Conservation (phyloP, 2,329 filamentous ascomycete species). For the Whalleya microplaca region DNA sequence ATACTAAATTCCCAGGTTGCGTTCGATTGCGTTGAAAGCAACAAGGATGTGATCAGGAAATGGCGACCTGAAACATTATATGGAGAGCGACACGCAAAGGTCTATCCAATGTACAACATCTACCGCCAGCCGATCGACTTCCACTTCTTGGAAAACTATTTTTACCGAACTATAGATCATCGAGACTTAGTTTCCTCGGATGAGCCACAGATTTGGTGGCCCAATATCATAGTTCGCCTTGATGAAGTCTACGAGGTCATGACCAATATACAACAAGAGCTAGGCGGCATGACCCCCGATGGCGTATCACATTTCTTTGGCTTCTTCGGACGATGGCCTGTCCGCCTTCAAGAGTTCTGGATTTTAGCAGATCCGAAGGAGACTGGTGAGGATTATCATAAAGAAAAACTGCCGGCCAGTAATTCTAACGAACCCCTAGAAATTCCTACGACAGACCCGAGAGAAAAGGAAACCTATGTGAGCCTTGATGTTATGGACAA, state of each 20-base stretch:
- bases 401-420: neutral
- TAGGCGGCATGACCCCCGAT: too few relatives aligned
- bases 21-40: too few relatives aligned
- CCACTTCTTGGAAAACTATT: slow-evolving; percentile 13
- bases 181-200: neutral
- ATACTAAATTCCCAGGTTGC: too few relatives aligned
- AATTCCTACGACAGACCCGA: neutral
- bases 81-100: too few relatives aligned
- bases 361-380: slow-evolving; percentile 3
- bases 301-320: slow-evolving; percentile 4
- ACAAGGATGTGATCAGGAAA: too few relatives aligned
- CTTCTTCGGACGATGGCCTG: neutral
- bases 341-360: slow-evolving; percentile 8
- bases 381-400: neutral
- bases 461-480: neutral
- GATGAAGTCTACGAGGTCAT: slow-evolving; percentile 3
- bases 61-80: too few relatives aligned
- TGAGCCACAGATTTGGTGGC: neutral
- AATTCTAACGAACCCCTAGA: neutral
- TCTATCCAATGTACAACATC: too few relatives aligned
- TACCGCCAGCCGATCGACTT: slow-evolving; percentile 12
- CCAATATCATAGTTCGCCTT: slow-evolving; percentile 6
- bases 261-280: neutral
- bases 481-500: neutral
- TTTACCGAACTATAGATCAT: neutral